Conservation (phyloP, 2,329 filamentous ascomycete species). For the Colletotrichum noveboracense region DNA sequence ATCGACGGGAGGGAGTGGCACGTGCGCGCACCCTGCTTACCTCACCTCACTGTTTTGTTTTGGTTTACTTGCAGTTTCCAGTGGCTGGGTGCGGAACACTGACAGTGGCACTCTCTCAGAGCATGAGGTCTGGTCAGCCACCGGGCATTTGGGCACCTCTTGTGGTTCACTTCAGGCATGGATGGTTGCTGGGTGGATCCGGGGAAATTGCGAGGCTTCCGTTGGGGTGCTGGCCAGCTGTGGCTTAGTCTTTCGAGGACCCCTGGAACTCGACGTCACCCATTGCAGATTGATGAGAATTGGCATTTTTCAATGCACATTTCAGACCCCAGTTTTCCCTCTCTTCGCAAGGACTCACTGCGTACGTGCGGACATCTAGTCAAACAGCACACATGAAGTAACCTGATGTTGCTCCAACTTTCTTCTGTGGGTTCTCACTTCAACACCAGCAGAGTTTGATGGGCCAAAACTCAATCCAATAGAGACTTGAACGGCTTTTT, state of each 20-base stretch:
- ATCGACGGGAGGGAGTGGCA: background rate
- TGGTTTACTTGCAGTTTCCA: background rate
- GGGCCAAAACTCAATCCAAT: background rate
- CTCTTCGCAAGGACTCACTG: background rate
- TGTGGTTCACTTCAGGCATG: background rate
- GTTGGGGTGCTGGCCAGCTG: slow-evolving; percentile 5
- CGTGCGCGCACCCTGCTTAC: background rate
- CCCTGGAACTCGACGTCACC: slow-evolving; percentile 16
- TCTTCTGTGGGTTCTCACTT: background rate
- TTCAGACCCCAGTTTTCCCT: background rate
- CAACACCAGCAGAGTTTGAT: background rate
- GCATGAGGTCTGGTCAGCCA: background rate
- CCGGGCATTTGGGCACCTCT: background rate
- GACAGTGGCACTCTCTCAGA: background rate
- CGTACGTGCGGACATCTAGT: background rate
- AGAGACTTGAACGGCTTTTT: background rate
- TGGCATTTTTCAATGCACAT: background rate
- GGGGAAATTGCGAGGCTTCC: slow-evolving; percentile 14
- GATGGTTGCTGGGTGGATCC: slow-evolving; percentile 1
- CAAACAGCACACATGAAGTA: background rate
- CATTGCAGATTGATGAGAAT: background rate
- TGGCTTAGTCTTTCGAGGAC: background rate
- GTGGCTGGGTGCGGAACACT: background rate
- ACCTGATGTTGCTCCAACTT: background rate
- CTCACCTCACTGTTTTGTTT: background rate